Conservation (phyloP, 2,329 filamentous ascomycete genomes). For the Aspergillus oerlinghausenensis region DNA sequence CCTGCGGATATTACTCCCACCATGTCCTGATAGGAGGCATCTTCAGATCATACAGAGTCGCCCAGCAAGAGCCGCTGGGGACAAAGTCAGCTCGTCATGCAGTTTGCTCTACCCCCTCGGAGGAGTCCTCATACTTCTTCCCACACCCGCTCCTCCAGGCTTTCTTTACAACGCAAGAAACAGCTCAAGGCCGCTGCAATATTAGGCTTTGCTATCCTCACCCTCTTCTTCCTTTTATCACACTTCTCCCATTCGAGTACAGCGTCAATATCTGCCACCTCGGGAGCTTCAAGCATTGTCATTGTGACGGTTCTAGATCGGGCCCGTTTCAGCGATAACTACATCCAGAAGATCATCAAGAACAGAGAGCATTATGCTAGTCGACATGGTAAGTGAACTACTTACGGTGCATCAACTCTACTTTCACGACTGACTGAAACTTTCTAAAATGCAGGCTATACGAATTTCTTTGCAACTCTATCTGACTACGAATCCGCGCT, state of each 20-base stretch:
- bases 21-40: neutral
- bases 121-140: constrained; percentile 74
- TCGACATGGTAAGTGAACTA: constrained; percentile 65
- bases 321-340: constrained; percentile 58
- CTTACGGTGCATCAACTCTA: neutral
- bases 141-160: constrained; percentile 51
- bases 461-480: constrained; percentile 73
- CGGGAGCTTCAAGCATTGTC: constrained; percentile 54
- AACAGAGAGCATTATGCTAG: constrained; percentile 83
- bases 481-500: constrained; percentile 60
- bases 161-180: constrained; percentile 50
- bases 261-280: constrained; percentile 21
- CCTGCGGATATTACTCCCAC: neutral
- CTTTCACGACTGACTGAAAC: too few species aligned
- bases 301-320: constrained; percentile 82
- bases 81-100: constrained; percentile 53
- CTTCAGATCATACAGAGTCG: constrained; percentile 3
- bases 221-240: constrained; percentile 59
- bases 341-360: constrained; percentile 68
- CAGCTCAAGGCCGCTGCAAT: constrained; percentile 59
- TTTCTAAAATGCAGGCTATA: constrained; percentile 60
- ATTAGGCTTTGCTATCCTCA: constrained; percentile 51
- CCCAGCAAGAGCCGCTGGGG: constrained; percentile 19
- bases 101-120: constrained; percentile 83
- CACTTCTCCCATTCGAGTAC: constrained; percentile 31